Evolutionary conservation across 2,329 filamentous ascomycete species (phyloP).

Genomic region (Hypomyces perniciosus): DNA sequence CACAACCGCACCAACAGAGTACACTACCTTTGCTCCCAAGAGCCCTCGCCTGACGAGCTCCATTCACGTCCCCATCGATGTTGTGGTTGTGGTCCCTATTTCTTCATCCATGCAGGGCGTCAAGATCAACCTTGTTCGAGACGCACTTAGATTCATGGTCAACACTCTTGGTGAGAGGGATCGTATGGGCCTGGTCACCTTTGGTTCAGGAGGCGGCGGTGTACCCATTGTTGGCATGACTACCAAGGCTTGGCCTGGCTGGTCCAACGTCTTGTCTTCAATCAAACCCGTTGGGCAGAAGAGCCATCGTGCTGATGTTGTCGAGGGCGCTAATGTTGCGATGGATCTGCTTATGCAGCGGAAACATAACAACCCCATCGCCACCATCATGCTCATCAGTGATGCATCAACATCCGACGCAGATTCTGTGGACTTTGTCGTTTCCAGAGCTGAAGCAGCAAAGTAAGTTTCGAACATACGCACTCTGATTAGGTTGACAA

Average conservation of each 20-base stretch:
- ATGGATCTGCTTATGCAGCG: conserved; percentile 99
- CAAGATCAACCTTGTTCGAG: conserved; percentile 90
- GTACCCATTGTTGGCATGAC: conserved; percentile 98
- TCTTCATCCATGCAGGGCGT: conserved; percentile 99
- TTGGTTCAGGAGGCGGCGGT: conserved; percentile 88
- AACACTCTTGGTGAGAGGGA: conserved; percentile 84
- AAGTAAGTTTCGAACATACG: conserved; percentile 56
- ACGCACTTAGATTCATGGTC: conserved; percentile 89
- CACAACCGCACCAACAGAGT: conserved; percentile 87
- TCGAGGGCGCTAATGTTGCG: conserved; percentile 94
- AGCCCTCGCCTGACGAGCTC: conserved; percentile 39
- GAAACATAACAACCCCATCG: conserved; percentile 90
- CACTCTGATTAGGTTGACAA: conserved; percentile 18
- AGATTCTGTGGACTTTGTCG: conserved; percentile 95
- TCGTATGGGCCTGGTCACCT: conserved; percentile 94
- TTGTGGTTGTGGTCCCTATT: conserved; percentile 94
- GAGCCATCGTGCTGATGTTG: conserved; percentile 90
- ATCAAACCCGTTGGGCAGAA: conserved; percentile 95
- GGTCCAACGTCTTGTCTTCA: conserved; percentile 77
- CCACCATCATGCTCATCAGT: conserved; percentile 93
- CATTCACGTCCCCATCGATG: conserved; percentile 84
- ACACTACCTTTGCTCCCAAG: conserved; percentile 63
- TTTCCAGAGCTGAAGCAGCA: conserved; percentile 91
- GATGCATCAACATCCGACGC: conserved; percentile 92
- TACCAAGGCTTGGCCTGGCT: conserved; percentile 87